These are phyloP conservation scores for Trichocladium uniseriatum DNA, from an alignment of 495 filamentous ascomycete species.

Conservation along the genomic window DNA sequence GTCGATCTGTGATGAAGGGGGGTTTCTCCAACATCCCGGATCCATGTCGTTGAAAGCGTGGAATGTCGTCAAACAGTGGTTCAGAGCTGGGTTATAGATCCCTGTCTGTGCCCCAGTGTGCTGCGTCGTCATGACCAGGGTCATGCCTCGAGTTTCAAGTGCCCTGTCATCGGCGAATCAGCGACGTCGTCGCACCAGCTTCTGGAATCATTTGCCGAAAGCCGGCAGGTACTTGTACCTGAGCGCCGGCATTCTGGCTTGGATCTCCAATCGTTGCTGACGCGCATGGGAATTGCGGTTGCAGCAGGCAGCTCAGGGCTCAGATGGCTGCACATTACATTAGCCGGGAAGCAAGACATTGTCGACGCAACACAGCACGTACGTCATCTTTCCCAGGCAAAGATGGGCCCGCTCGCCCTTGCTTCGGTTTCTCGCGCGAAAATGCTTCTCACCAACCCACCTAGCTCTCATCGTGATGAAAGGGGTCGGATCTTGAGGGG, in stretches of 20 bases:
- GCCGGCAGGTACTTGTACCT: constrained; percentile 10
- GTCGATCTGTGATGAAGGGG: constrained; percentile 24
- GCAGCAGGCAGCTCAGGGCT: background rate
- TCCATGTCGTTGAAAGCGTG: constrained; percentile 28
- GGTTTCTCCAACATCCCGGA: constrained; percentile 18
- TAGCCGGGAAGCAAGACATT: no score
- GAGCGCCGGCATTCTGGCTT: background rate
- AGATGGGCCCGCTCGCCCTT: background rate
- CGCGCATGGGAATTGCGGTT: constrained; percentile 19
- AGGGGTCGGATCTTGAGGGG: background rate
- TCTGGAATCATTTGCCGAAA: constrained; percentile 29
- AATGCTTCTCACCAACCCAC: constrained; percentile 14
- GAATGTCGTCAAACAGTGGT: constrained; percentile 24
- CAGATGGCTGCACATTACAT: constrained; percentile 11
- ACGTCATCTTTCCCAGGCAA: background rate
- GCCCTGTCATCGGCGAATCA: constrained; percentile 19
- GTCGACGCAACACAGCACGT: constrained; percentile 3
- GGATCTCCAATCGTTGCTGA: constrained; percentile 5
- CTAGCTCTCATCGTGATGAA: no score
- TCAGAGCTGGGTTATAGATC: constrained; percentile 24
- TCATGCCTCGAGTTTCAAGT: constrained; percentile 20
- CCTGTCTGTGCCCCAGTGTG: constrained; percentile 24
- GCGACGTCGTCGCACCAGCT: constrained; percentile 6
- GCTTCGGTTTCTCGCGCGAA: constrained; percentile 14
- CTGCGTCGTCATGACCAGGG: constrained; percentile 24